Conservation (phyloP, 129 eudicot genomes). For the Artemisia tridentata region DNA sequence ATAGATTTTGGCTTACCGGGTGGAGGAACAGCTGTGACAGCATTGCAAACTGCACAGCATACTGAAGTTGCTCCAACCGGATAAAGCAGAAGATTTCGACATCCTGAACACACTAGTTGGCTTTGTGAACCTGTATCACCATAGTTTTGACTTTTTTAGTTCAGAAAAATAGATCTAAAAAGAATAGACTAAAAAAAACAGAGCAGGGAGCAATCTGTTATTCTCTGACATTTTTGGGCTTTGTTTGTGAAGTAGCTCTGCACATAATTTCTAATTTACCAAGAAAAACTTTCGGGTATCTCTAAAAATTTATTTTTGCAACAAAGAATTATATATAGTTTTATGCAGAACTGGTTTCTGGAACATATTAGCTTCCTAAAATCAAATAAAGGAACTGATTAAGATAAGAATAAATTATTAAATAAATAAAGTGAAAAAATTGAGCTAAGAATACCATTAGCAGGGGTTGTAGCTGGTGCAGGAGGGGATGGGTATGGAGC, state of each 20-base stretch:
- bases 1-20: slow-evolving; percentile 49
- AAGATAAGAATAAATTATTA: not conserved
- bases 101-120: slow-evolving; percentile 76
- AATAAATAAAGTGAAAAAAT: not conserved
- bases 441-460: slow-evolving; percentile 49
- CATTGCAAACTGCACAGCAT: slow-evolving; percentile 82
- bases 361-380: not conserved
- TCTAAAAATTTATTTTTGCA: slow-evolving; percentile 2
- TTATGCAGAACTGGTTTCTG: slow-evolving; percentile 8
- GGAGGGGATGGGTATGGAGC: slow-evolving; percentile 87
- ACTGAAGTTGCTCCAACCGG: slow-evolving; percentile 79
- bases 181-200: not conserved
- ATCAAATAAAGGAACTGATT: slow-evolving; percentile 5
- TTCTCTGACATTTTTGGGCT: slow-evolving; percentile 10
- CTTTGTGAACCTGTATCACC: slow-evolving; percentile 59
- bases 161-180: slow-evolving; percentile 11
- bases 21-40: slow-evolving; percentile 77
- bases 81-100: slow-evolving; percentile 65
- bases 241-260: slow-evolving; percentile 6
- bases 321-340: not conserved
- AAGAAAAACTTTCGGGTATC: slow-evolving; percentile 1
- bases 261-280: slow-evolving; percentile 2
- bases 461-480: slow-evolving; percentile 54
- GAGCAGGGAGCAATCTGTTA: slow-evolving; percentile 19
- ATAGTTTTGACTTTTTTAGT: not conserved